Evolutionary conservation across 2,329 filamentous ascomycete genomes (phyloP).

Genomic region (Penicillium sp.): DNA sequence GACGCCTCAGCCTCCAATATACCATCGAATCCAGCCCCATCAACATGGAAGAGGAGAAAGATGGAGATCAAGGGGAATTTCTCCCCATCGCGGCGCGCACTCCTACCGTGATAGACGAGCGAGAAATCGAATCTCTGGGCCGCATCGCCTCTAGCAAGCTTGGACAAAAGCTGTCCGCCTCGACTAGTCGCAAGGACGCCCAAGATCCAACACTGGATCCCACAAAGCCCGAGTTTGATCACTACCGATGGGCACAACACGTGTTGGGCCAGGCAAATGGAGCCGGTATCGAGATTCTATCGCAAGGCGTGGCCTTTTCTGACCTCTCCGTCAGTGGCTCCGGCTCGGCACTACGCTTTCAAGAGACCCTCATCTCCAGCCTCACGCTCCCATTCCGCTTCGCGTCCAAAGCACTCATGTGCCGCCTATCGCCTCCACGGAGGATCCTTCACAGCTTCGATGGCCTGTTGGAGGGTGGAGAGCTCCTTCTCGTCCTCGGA

Average conservation of each 20-base stretch:
- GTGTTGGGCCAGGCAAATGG: conserved; percentile 23
- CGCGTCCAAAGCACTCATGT: conserved; percentile 8
- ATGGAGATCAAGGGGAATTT: conserved; percentile 15
- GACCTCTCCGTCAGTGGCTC: conserved; percentile 28
- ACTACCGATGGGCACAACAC: conserved; percentile 27
- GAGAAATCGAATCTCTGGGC: conserved; percentile 17
- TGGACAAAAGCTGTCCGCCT: conserved; percentile 21
- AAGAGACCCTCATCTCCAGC: conserved; percentile 27
- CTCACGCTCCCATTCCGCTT: conserved; percentile 37
- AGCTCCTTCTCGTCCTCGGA: conserved; percentile 41
- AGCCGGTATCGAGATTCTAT: conserved; percentile 23
- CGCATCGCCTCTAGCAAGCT: conserved; percentile 28
- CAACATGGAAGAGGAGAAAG: conserved; percentile 11
- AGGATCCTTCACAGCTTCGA: conserved; percentile 24
- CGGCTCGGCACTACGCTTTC: conserved; percentile 25
- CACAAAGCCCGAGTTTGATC: conserved; percentile 25
- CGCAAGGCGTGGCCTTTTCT: conserved; percentile 29
- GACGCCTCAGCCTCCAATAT: too few species aligned
- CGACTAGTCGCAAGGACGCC: conserved; percentile 12
- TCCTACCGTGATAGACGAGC: conserved; percentile 16
- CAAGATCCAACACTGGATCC: conserved; percentile 27
- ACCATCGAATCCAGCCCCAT: not conserved
- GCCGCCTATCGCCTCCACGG: conserved; percentile 35
- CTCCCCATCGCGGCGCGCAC: conserved; percentile 17
- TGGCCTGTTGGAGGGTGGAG: conserved; percentile 53